These are phyloP conservation scores for Cadophora luteo-olivacea DNA, from an alignment of 2,329 filamentous ascomycete genomes.

Conservation along the genomic window DNA sequence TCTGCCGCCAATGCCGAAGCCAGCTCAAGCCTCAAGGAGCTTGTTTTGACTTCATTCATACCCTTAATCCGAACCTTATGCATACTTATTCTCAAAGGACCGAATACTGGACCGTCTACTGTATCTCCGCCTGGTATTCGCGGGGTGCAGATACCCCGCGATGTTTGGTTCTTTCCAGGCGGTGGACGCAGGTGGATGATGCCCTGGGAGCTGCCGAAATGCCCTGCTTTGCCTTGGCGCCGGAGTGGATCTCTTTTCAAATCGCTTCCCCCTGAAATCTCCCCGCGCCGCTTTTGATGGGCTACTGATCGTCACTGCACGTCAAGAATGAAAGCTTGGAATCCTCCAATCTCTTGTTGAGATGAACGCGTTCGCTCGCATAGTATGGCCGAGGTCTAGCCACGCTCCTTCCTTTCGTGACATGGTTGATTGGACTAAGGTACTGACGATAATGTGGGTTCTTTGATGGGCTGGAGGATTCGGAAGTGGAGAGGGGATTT, in stretches of 20 bases:
- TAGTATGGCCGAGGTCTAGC: background rate
- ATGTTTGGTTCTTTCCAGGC: background rate
- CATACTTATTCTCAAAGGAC: background rate
- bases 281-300: background rate
- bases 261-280: background rate
- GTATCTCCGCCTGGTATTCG: background rate
- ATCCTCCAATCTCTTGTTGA: background rate
- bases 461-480: background rate
- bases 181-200: too few species aligned
- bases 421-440: background rate
- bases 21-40: background rate
- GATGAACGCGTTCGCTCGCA: background rate
- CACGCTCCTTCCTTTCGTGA: background rate
- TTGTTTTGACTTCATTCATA: conserved; percentile 20
- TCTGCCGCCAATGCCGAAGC: background rate
- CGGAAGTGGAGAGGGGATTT: background rate
- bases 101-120: background rate
- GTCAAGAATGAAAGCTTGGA: background rate
- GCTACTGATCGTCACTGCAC: background rate
- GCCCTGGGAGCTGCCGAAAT: too few species aligned
- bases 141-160: background rate
- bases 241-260: background rate
- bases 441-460: background rate
- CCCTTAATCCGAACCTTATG: conserved; percentile 10
- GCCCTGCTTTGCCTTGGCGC: background rate